Evolutionary conservation across 2,329 filamentous ascomycete species (phyloP).

Genomic region (Aschersonia sp.): DNA sequence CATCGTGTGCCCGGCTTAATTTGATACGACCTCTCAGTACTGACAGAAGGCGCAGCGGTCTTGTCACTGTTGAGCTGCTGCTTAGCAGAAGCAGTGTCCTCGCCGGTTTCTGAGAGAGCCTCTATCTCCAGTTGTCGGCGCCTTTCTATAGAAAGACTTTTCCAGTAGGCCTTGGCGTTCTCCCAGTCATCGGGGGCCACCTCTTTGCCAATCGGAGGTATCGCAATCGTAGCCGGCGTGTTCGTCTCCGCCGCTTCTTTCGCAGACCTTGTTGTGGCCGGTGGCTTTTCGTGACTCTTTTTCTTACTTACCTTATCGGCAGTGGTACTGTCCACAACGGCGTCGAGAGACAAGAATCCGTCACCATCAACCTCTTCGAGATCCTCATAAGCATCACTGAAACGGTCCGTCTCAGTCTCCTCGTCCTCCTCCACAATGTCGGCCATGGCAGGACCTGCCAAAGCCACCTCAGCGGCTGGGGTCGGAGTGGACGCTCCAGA

Average conservation of each 20-base stretch:
- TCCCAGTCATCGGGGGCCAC: conserved; percentile 42
- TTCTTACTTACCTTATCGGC: conserved; percentile 11
- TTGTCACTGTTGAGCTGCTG: conserved; percentile 13
- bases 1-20: conserved; percentile 20
- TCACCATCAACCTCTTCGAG: conserved; percentile 47
- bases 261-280: background rate
- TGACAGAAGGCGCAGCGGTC: conserved; percentile 2
- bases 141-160: conserved; percentile 45
- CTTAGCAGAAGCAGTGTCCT: conserved; percentile 23
- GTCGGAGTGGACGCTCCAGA: conserved; percentile 4
- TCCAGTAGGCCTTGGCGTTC: conserved; percentile 55
- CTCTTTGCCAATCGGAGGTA: background rate
- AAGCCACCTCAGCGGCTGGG: conserved; percentile 8
- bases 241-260: background rate
- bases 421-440: conserved; percentile 25
- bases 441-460: conserved; percentile 13
- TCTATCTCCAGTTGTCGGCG: conserved; percentile 47
- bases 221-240: background rate
- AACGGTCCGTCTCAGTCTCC: conserved; percentile 43
- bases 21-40: conserved; percentile 21
- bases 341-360: conserved; percentile 60
- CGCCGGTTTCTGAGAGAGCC: conserved; percentile 35
- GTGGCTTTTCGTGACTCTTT: conserved; percentile 4
- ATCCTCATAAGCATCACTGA: conserved; percentile 67
- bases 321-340: conserved; percentile 49